These are phyloP conservation scores for Aspergillus sp. DNA, from an alignment of 2,329 filamentous ascomycete species.

Conservation along the genomic window DNA sequence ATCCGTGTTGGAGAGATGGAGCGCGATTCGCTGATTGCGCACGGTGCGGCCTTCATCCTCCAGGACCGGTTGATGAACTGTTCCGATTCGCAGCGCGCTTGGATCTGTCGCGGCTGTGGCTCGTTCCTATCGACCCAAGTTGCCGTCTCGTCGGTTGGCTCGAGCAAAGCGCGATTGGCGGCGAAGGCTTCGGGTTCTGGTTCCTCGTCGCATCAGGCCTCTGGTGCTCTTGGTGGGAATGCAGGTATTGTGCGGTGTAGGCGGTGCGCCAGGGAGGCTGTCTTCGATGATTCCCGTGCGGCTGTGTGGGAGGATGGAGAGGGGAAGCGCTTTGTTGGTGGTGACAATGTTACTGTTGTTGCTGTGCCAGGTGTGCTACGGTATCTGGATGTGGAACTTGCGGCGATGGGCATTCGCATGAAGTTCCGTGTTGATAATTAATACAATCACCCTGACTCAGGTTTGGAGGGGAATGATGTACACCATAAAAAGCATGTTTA, in stretches of 20 bases:
- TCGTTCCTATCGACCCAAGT: conserved; percentile 83
- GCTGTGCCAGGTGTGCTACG: conserved; percentile 90
- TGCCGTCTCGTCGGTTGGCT: conserved; percentile 36
- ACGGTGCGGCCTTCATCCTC: conserved; percentile 90
- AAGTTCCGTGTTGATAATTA: conserved; percentile 75
- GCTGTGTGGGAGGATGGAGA: conserved; percentile 85
- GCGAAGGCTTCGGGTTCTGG: conserved; percentile 22
- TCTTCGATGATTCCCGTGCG: conserved; percentile 66
- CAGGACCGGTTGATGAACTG: conserved; percentile 97
- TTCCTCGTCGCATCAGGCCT: conserved; percentile 22
- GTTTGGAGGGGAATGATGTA: background rate
- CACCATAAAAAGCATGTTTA: conserved; percentile 17
- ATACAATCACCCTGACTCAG: background rate
- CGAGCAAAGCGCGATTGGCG: conserved; percentile 29
- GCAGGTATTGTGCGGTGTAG: conserved; percentile 72
- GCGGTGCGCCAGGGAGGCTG: conserved; percentile 68
- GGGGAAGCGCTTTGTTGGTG: conserved; percentile 80
- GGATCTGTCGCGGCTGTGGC: conserved; percentile 86
- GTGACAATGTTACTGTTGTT: conserved; percentile 85
- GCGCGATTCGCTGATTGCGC: conserved; percentile 88
- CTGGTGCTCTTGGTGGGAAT: conserved; percentile 56
- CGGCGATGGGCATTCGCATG: conserved; percentile 93
- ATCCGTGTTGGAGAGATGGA: conserved; percentile 99
- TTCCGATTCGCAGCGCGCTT: conserved; percentile 85
- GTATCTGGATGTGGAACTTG: conserved; percentile 91